Base-by-base conservation (phyloP, 257 asterid species). In the Jaltomata sinuosa region DNA sequence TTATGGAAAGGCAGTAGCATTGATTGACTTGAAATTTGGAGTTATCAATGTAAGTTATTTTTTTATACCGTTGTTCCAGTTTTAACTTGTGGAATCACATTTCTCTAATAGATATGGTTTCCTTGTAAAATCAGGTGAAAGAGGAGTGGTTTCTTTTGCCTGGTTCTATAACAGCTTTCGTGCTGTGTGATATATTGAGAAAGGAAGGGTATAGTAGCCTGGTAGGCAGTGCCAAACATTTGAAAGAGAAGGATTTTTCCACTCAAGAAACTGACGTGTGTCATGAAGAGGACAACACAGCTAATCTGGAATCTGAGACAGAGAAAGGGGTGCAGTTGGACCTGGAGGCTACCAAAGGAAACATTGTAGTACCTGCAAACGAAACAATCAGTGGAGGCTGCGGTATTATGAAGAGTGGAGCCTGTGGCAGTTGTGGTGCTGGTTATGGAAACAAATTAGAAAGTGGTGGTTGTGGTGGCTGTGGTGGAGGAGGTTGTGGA, bases 71-170 rank as follows among this genome's bases (percentile, higher is more conserved):
- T 47, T 47, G 57, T 15, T 76, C 61, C 16, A 47, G 27, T 76
- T 47, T 76, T 42, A 76, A 22, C 80, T 42, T 5, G 61, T 9
- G 18, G 81, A 47, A 49, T 76, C 25, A 27, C 61, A 76, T 29
- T 10, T 47, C 34, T 76, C 81, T 55, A 36, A 78, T 54, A 27
- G 16, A 54, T 54, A 27, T 83, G 52, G 65, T 82, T 82, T 11
- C 71, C 21, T 83, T 81, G 71, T 52, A 79, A 67, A 81, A 84
- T 79, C 74, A 96, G 99, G 97, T 93, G 32, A 94, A 90, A 84
- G 97, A 93, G 85, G 97, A 91, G 83, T 92, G 99, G 95, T 85
- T 94, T 81, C 83, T 94, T 87, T 86, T 90, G 85, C 98, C 97
- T 45, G 89, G 88, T 69, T 49, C 87, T 65, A 3, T 91, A 55